phyloP scores from a whole-genome alignment of 2,329 filamentous ascomycete species.

The Teratosphaeria zuluensis region DNA sequence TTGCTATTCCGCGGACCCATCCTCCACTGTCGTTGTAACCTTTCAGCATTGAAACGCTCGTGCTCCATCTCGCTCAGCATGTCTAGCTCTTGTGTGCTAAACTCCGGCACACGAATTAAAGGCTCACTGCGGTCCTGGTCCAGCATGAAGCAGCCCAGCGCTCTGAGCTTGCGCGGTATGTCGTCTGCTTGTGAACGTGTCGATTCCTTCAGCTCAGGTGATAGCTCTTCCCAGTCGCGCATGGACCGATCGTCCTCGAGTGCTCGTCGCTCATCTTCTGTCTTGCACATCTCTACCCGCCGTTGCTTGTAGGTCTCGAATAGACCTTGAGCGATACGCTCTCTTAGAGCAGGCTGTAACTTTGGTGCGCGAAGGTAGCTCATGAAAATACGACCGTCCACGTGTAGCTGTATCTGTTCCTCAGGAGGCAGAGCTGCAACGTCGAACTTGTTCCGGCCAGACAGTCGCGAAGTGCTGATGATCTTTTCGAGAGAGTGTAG shows the following conservation, averaged over 20 bases:
- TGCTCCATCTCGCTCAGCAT: constrained; percentile 28
- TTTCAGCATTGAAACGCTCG: constrained; percentile 27
- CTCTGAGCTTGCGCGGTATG: constrained; percentile 27
- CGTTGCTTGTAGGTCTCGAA: constrained; percentile 26
- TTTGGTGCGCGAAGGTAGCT: constrained; percentile 23
- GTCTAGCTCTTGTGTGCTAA: constrained; percentile 21
- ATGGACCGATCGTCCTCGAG: constrained; percentile 23
- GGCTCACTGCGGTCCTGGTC: constrained; percentile 20
- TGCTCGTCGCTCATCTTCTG: constrained; percentile 16
- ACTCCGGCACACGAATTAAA: constrained; percentile 20
- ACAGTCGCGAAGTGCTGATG: constrained; percentile 24
- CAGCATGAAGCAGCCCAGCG: constrained; percentile 27
- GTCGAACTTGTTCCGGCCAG: constrained; percentile 24
- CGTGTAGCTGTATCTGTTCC: constrained; percentile 26
- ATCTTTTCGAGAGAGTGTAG: constrained; percentile 26
- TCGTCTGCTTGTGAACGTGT: constrained; percentile 27
- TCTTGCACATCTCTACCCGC: constrained; percentile 19
- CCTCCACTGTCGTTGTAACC: constrained; percentile 26
- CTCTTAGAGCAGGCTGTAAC: constrained; percentile 23
- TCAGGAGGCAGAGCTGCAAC: constrained; percentile 25
- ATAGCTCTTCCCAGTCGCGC: constrained; percentile 27
- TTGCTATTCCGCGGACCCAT: constrained; percentile 24
- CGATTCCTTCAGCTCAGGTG: constrained; percentile 24
- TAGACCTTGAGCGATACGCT: constrained; percentile 24
- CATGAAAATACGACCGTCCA: constrained; percentile 28